phyloP scores from a whole-genome alignment of 2,329 filamentous ascomycete genomes.

The Bipolaris gigantea region DNA sequence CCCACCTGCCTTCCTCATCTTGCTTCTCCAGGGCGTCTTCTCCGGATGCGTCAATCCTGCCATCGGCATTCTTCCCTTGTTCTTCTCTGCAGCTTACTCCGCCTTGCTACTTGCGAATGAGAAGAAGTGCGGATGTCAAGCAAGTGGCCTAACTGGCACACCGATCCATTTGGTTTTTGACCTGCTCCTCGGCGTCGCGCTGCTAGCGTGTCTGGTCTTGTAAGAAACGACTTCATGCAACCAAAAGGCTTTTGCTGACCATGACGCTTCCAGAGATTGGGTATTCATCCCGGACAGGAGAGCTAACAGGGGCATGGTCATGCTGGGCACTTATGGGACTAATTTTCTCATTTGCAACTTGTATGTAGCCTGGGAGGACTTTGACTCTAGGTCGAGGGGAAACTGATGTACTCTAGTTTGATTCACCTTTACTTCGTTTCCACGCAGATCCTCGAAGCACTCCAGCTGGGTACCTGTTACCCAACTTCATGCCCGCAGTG shows the following conservation, averaged over 20 bases:
- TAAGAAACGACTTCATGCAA: neutral
- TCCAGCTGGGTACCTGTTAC: conserved; percentile 18
- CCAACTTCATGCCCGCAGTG: conserved; percentile 32
- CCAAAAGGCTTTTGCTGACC: neutral
- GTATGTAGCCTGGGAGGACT: too few relatives aligned
- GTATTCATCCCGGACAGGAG: neutral
- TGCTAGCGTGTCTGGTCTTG: conserved; percentile 31
- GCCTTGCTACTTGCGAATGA: conserved; percentile 30
- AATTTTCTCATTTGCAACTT: conserved; percentile 34
- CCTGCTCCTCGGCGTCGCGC: conserved; percentile 19
- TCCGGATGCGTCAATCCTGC: conserved; percentile 29
- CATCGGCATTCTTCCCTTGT: conserved; percentile 34
- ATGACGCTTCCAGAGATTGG: neutral
- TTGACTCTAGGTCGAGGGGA: too few relatives aligned
- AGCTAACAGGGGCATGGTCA: neutral
- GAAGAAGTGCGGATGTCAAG: conserved; percentile 28
- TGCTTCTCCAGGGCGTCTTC: conserved; percentile 32
- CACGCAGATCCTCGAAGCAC: conserved; percentile 18
- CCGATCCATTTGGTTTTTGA: conserved; percentile 32
- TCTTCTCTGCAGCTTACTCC: conserved; percentile 29
- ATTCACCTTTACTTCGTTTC: conserved; percentile 31
- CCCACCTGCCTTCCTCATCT: conserved; percentile 29
- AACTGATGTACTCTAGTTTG: conserved; percentile 11
- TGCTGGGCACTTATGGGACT: conserved; percentile 35
- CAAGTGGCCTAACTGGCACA: conserved; percentile 29